Evolutionary conservation across 305 asterid species (phyloP).

Genomic region (Solanum hybrid): DNA sequence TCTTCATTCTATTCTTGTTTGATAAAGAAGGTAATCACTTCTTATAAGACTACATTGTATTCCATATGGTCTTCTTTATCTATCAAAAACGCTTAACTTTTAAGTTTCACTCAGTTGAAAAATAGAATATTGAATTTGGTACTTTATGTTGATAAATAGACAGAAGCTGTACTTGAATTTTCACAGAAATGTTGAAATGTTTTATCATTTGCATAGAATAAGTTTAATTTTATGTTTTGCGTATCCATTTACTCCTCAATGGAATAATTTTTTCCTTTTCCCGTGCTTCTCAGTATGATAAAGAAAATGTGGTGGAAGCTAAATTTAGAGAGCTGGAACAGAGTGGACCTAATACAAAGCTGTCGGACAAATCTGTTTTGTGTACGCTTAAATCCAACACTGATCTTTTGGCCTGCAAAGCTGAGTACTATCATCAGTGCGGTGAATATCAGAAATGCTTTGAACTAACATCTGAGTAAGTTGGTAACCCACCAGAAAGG

Average conservation of each 20-base stretch:
- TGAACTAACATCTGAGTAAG: slow-evolving; percentile 84
- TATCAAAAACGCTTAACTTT: neutral
- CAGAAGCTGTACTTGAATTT: neutral
- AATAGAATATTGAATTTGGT: neutral
- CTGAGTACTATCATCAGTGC: slow-evolving; percentile 95
- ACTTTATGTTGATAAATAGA: neutral
- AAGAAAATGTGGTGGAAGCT: slow-evolving; percentile 72
- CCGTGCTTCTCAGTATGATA: slow-evolving; percentile 64
- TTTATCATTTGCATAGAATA: neutral
- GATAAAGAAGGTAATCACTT: slow-evolving; percentile 65
- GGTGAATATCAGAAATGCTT: slow-evolving; percentile 96
- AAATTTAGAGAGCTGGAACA: slow-evolving; percentile 83
- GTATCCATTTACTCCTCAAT: neutral
- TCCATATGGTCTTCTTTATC: neutral
- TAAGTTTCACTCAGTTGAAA: neutral
- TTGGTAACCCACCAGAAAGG: slow-evolving; percentile 17
- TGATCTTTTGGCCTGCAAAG: slow-evolving; percentile 98
- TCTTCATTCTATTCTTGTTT: slow-evolving; percentile 93
- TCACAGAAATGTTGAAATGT: slow-evolving; percentile 3
- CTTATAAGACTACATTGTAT: neutral
- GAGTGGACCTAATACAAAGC: slow-evolving; percentile 38
- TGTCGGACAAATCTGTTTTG: slow-evolving; percentile 50
- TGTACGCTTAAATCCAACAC: slow-evolving; percentile 74
- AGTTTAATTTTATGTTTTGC: neutral
- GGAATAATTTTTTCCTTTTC: slow-evolving; percentile 6